Conservation (phyloP, 23 red algal genomes). For the Gracilariopsis chorda region DNA sequence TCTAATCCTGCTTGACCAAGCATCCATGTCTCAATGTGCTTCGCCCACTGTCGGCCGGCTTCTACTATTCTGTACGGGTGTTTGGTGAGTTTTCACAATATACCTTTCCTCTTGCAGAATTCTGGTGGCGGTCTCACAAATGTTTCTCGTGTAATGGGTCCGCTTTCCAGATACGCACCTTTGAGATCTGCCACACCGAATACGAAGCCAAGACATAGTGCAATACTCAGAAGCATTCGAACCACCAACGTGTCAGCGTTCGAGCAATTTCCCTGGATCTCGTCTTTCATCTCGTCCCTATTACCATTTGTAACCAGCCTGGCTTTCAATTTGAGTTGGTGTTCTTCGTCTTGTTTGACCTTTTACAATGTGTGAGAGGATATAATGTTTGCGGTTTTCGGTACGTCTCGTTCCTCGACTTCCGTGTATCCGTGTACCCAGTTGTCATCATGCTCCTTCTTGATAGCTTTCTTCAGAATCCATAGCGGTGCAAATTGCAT, state of each 20-base stretch:
- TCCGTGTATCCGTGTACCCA: constrained; percentile 20
- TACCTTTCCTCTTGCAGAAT: background rate
- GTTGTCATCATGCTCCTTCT: constrained; percentile 13
- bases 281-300: background rate
- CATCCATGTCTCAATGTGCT: constrained; percentile 21
- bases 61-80: background rate
- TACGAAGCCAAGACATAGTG: background rate
- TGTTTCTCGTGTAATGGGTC: background rate
- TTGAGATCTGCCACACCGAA: background rate
- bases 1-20: background rate
- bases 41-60: background rate
- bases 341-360: background rate
- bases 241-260: constrained; percentile 8
- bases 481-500: constrained; percentile 8
- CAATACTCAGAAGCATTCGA: constrained; percentile 12
- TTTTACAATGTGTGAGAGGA: constrained; percentile 25
- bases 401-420: background rate
- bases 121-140: background rate
- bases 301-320: too few relatives aligned
- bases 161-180: too few relatives aligned
- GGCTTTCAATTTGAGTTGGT: background rate
- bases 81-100: background rate
- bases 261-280: background rate
- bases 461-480: constrained; percentile 3
- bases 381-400: constrained; percentile 5